Evolutionary conservation across 2,329 filamentous ascomycete species (phyloP), one percentile per base, ranked within the genome.

Genomic region (Neospermospora avenae): DNA sequence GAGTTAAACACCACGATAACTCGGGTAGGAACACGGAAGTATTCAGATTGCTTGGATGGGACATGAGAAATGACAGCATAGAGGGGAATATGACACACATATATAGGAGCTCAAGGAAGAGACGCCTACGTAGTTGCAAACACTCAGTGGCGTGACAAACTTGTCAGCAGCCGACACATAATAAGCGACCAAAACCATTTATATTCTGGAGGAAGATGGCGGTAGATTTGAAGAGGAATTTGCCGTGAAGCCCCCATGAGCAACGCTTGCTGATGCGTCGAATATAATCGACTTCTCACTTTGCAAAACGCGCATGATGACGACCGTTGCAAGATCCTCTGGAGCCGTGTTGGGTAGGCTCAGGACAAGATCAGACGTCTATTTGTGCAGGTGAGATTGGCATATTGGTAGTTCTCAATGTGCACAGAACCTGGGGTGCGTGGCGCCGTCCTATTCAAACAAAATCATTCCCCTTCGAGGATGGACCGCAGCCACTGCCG

Each of bases 111-210:
- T 24, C 14, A 25, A 57, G 22, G 22, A 24, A 49, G 7, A 8
- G 4, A n/a, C 28, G 42, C 31, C n/a, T 6, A 39, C 28, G 48
- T 41, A 14, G 22, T 48, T 22, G 14, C 55, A 41, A 57, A 57
- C 54, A 57, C 20, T 24, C 20, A 39, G 42, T 16, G 10, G 44
- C 16, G 24, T 37, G 34, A 20, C n/a, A 18, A 42, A 41, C 22
- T 49, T 55, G 45, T 45, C 55, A 56, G 44, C 51, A 55, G 35
- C 16, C n/a, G 42, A 24, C 48, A 55, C 49, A 44, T 54, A 34
- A 55, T 44, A 57, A 39, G 55, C 42, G 56, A 42, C 39, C n/a
- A n/a, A n/a, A n/a, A n/a, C n/a, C n/a, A n/a, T n/a, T n/a, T n/a
- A n/a, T n/a, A n/a, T n/a, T n/a, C n/a, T n/a, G n/a, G n/a, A n/a